Base-by-base conservation (phyloP, 345 rosid genomes). In the Citrus maxima region DNA sequence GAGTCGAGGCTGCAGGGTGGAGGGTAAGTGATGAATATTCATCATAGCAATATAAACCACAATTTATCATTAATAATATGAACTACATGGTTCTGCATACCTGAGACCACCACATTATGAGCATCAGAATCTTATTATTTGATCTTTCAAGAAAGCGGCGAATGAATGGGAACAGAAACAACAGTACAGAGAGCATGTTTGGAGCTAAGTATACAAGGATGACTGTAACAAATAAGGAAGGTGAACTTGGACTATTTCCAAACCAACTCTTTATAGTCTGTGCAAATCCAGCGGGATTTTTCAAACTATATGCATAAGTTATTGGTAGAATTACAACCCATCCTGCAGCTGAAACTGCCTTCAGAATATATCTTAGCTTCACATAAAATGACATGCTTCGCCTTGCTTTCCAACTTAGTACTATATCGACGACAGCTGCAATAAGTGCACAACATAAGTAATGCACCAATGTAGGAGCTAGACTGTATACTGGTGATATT, bases 31-130 rank as follows among this genome's bases (percentile, higher is more conserved):
- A 56, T 46, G 72, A 51, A 66, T 59, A 73, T 59, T 73, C 18
- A 7, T 27, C 61, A 32, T 60, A 16, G 25, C 13, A 61, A 42
- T 13, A 46, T 46, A 46, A 46, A 46, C 51, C 35, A 64, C 9
- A 42, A 46, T 12, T 46, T 32, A 65, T 67, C 55, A 76, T 54
- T 55, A 55, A 75, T 28, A 49, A 64, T 61, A 59, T 66, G 46
- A n/a, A 69, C 10, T 35, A 55, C 5, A 63, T 59, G 72, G 75
- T 73, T 83, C 78, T 77, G 62, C 59, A 35, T 84, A 88, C 92
- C 92, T 87, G 92, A 84, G 92, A 88, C 92, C 92, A 88, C 92
- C 92, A 88, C 92, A 88, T 85, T 79, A 85, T 76, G 74, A 88
- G 79, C 88, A 78, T 88, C 77, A 80, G 71, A 77, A 88, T 81